Conservation (phyloP, 225 moss, liverwort and hornwort genomes). For the Physcomitrium patens region DNA sequence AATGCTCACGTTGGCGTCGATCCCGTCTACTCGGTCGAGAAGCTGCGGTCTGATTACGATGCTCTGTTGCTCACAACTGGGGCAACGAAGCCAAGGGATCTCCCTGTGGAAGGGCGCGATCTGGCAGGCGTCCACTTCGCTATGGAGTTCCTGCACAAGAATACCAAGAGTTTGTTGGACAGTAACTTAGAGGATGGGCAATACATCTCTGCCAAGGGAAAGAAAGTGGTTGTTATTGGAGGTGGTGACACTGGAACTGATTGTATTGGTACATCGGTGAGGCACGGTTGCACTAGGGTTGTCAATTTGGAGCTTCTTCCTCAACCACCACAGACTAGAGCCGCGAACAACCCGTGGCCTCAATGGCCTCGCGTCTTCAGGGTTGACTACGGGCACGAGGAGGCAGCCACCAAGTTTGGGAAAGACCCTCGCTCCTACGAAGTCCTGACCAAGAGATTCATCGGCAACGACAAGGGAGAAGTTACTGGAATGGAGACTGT, state of each 20-base stretch:
- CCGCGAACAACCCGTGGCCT: slow-evolving; percentile 46
- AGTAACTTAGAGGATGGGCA: slow-evolving; percentile 53
- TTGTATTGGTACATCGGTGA: slow-evolving; percentile 65
- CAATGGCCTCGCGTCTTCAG: slow-evolving; percentile 70
- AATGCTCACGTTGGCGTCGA: slow-evolving; percentile 64
- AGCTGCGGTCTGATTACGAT: slow-evolving; percentile 41
- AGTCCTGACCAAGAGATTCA: slow-evolving; percentile 63
- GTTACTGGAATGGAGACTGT: slow-evolving; percentile 62
- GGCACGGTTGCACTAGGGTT: slow-evolving; percentile 58
- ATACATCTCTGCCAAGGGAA: slow-evolving; percentile 63
- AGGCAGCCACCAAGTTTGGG: slow-evolving; percentile 56
- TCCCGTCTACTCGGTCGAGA: slow-evolving; percentile 52
- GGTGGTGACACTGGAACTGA: slow-evolving; percentile 77
- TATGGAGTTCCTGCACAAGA: slow-evolving; percentile 60
- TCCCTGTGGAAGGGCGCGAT: slow-evolving; percentile 56
- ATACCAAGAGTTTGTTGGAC: slow-evolving; percentile 68
- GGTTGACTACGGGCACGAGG: slow-evolving; percentile 68
- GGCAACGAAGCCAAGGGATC: slow-evolving; percentile 66
- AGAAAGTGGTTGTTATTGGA: slow-evolving; percentile 65
- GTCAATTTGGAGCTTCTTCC: slow-evolving; percentile 65
- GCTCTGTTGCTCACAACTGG: slow-evolving; percentile 66
- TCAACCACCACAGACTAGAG: slow-evolving; percentile 54
- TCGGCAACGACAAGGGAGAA: slow-evolving; percentile 57
- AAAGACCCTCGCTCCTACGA: slow-evolving; percentile 66
- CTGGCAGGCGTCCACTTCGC: slow-evolving; percentile 61